Percentiles rank a stretch among this genome's conserved stretches.
Evolutionary conservation across 2,329 filamentous ascomycete genomes (phyloP).

Genomic region (Arthrobotrys pseudoclavata): DNA sequence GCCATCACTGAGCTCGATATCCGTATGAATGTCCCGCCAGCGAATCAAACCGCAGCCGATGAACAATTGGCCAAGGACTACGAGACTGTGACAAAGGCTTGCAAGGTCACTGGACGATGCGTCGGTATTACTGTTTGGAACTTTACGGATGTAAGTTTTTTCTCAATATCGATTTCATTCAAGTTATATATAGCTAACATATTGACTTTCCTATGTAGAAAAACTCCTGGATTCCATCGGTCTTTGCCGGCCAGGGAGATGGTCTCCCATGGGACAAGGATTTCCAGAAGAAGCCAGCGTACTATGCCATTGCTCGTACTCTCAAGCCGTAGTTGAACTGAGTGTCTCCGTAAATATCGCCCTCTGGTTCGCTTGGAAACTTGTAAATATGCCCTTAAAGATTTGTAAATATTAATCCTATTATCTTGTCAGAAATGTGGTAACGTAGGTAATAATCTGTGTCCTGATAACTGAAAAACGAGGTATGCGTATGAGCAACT

Average conservation of each 20-base stretch:
- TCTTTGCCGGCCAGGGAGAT: conserved; percentile 67
- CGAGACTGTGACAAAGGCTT: conserved; percentile 63
- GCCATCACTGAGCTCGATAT: conserved; percentile 76
- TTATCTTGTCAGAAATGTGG: not conserved
- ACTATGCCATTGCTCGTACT: conserved; percentile 65
- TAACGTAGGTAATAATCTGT: not conserved
- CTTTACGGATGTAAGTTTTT: conserved; percentile 47
- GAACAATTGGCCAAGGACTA: conserved; percentile 67
- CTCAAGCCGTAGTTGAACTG: conserved; percentile 44
- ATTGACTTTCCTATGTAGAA: conserved; percentile 64
- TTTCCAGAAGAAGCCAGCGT: conserved; percentile 68
- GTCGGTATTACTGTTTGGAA: conserved; percentile 68
- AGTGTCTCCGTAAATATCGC: conserved; percentile 3
- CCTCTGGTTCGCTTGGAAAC: not conserved
- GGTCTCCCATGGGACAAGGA: conserved; percentile 68
- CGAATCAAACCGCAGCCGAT: conserved; percentile 65
- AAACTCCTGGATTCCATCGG: conserved; percentile 67
- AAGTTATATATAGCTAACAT: conserved; percentile 17
- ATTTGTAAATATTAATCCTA: conserved; percentile 3
- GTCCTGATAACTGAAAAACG: not conserved
- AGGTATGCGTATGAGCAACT: not conserved
- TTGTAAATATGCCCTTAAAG: not conserved
- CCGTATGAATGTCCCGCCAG: conserved; percentile 69
- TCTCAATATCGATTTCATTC: not conserved
- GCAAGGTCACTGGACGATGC: conserved; percentile 65